Percentiles rank a stretch among this genome's conserved stretches.
Conservation (phyloP, 306 rosid species). For the Lathyrus oleraceus region DNA sequence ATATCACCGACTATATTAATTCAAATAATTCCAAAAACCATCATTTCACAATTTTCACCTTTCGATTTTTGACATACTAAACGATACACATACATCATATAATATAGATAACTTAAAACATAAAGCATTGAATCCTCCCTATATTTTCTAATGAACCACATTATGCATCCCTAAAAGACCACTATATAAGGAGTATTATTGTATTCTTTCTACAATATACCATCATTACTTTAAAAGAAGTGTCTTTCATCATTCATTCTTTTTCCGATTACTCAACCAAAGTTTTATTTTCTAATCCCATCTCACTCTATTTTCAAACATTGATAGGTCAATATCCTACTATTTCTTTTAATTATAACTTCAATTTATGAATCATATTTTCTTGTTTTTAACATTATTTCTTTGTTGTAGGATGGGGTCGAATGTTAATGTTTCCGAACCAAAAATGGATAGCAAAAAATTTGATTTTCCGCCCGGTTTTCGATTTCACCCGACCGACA, state of each 20-base stretch:
- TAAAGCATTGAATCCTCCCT: slow-evolving; percentile 34
- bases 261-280: not conserved
- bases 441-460: slow-evolving; percentile 36
- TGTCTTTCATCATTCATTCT: slow-evolving; percentile 30
- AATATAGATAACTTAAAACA: slow-evolving; percentile 33
- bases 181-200: slow-evolving; percentile 39
- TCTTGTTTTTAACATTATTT: no score
- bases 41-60: slow-evolving; percentile 24
- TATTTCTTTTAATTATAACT: no score
- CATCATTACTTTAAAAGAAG: slow-evolving; percentile 20
- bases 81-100: not conserved
- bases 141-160: slow-evolving; percentile 45
- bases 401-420: not conserved
- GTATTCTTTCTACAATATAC: slow-evolving; percentile 19
- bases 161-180: slow-evolving; percentile 41
- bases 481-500: slow-evolving; percentile 83
- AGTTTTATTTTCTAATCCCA: not conserved
- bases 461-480: slow-evolving; percentile 67
- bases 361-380: no score
- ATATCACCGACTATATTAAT: not conserved
- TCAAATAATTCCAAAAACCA: not conserved
- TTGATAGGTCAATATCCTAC: slow-evolving; percentile 5
- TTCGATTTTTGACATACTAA: slow-evolving; percentile 9
- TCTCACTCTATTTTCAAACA: not conserved
- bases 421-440: slow-evolving; percentile 45